phyloP scores from a whole-genome alignment of 805 yeast genomes.

The Torulaspora delbrueckii region DNA sequence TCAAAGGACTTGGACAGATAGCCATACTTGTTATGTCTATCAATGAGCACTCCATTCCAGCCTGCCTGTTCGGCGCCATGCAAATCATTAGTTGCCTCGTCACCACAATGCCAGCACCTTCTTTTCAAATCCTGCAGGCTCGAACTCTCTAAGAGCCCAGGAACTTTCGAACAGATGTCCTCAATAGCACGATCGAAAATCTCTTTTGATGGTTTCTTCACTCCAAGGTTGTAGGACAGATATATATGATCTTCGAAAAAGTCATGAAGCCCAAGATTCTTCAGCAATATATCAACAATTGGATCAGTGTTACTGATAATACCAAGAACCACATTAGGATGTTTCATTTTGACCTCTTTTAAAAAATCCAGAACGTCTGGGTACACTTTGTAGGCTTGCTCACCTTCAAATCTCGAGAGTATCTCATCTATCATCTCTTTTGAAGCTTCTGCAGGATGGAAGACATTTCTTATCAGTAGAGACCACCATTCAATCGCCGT shows the following conservation, averaged over 20 bases:
- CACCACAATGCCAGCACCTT: constrained; percentile 64
- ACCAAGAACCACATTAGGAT: constrained; percentile 38
- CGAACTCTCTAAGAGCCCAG: constrained; percentile 13
- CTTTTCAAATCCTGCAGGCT: constrained; percentile 20
- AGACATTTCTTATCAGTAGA: constrained; percentile 42
- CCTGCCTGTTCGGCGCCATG: constrained; percentile 51
- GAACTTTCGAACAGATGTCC: constrained; percentile 25
- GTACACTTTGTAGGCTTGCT: constrained; percentile 48
- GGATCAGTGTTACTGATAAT: constrained; percentile 62
- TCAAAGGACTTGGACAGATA: constrained; percentile 14
- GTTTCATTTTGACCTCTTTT: constrained; percentile 27
- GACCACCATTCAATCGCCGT: constrained; percentile 55
- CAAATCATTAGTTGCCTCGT: constrained; percentile 51
- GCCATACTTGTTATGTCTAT: constrained; percentile 39
- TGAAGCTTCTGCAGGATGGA: constrained; percentile 35
- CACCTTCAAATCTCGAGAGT: constrained; percentile 44
- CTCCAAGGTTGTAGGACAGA: constrained; percentile 54
- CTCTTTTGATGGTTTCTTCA: constrained; percentile 46
- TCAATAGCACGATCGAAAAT: constrained; percentile 43
- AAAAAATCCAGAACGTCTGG: constrained; percentile 51
- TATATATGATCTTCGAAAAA: constrained; percentile 42
- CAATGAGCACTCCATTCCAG: constrained; percentile 55
- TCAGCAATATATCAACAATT: constrained; percentile 42
- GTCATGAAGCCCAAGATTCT: constrained; percentile 42
- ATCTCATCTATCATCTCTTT: constrained; percentile 43